Percentiles rank a stretch among this genome's conserved stretches.
Evolutionary conservation across 768 basidiomycete genomes (phyloP).

Genomic region (Strobilomyces confusus): DNA sequence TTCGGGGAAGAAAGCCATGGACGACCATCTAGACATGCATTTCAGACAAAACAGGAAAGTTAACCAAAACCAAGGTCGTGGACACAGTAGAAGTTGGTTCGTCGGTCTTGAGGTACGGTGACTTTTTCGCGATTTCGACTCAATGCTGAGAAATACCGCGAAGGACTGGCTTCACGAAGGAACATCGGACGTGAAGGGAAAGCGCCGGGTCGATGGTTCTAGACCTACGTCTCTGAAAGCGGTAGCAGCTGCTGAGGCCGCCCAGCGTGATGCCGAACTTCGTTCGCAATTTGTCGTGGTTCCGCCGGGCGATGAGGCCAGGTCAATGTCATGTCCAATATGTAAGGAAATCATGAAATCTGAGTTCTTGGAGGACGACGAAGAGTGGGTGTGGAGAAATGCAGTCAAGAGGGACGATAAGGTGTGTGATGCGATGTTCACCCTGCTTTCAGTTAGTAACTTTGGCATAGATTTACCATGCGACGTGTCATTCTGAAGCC

Average conservation of each 20-base stretch:
- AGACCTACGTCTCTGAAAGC: slow-evolving; percentile 52
- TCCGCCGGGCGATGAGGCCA: slow-evolving; percentile 85
- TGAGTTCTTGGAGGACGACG: slow-evolving; percentile 92
- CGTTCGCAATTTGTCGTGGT: slow-evolving; percentile 80
- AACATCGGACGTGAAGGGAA: slow-evolving; percentile 59
- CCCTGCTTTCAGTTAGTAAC: not conserved
- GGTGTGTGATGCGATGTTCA: slow-evolving; percentile 42
- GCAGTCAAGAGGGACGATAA: slow-evolving; percentile 79
- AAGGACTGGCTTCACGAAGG: slow-evolving; percentile 89
- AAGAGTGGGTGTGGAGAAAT: slow-evolving; percentile 98
- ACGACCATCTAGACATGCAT: slow-evolving; percentile 94
- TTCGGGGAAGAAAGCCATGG: slow-evolving; percentile 69
- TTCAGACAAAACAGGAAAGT: slow-evolving; percentile 89
- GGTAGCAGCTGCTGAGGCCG: slow-evolving; percentile 56
- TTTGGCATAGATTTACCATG: slow-evolving; percentile 75
- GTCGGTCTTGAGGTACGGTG: slow-evolving; percentile 69
- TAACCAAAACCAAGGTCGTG: slow-evolving; percentile 72
- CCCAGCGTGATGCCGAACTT: slow-evolving; percentile 73
- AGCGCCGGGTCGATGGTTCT: slow-evolving; percentile 54
- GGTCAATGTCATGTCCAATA: slow-evolving; percentile 83
- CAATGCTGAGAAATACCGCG: slow-evolving; percentile 9
- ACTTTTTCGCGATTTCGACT: not conserved
- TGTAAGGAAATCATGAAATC: slow-evolving; percentile 92
- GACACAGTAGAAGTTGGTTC: slow-evolving; percentile 90
- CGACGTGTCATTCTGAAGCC: slow-evolving; percentile 89